phyloP scores from a whole-genome alignment of 2,329 filamentous ascomycete species.

The Trichoderma harzianum region DNA sequence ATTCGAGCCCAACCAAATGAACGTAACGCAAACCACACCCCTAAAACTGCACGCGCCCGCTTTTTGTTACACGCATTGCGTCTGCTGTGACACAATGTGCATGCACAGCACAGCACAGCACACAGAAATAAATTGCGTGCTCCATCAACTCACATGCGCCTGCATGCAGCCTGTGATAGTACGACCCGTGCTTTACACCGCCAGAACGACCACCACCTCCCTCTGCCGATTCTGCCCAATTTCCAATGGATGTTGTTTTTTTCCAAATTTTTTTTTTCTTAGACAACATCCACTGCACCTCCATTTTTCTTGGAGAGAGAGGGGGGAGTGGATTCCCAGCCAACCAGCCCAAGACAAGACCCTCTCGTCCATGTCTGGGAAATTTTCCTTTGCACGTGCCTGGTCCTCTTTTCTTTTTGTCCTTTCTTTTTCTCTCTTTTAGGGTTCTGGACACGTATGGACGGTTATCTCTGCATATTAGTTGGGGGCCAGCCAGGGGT shows the following conservation, averaged over 20 bases:
- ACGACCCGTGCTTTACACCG: neutral
- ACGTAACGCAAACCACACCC: neutral
- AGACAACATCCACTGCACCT: neutral
- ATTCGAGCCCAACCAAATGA: neutral
- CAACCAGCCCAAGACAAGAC: neutral
- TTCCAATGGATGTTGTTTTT: neutral
- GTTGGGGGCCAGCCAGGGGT: neutral
- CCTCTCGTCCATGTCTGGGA: neutral
- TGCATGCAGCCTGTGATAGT: slow-evolving; percentile 2
- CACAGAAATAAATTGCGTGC: slow-evolving; percentile 7
- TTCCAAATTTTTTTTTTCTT: neutral
- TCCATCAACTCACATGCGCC: slow-evolving; percentile 3
- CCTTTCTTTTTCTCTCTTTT: neutral
- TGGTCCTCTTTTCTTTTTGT: neutral
- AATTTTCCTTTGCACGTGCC: neutral
- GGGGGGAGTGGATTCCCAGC: neutral
- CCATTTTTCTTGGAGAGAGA: neutral
- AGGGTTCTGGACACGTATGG: neutral
- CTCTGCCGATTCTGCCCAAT: slow-evolving; percentile 10
- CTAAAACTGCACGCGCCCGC: neutral
- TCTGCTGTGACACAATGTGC: neutral
- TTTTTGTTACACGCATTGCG: neutral
- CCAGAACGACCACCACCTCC: neutral
- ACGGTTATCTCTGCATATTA: neutral
- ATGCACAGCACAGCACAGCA: neutral